Conservation (phyloP, 768 basidiomycete genomes). For the Cyathus striatus region DNA sequence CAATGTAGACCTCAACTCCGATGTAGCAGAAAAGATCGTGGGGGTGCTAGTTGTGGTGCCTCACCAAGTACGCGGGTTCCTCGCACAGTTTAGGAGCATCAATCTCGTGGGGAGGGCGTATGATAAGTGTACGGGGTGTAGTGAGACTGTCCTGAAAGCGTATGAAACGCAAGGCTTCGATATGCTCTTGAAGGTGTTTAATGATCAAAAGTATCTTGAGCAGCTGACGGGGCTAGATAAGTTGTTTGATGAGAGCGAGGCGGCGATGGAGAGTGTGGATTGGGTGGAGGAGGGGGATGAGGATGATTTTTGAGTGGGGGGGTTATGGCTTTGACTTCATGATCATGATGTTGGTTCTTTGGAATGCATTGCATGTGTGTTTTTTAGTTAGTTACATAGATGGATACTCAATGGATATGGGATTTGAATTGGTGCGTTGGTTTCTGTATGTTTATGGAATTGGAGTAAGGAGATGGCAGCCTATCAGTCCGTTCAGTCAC, state of each 20-base stretch:
- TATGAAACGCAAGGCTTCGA: slow-evolving; percentile 79
- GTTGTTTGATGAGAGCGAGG: slow-evolving; percentile 72
- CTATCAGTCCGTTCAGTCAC: too few species aligned
- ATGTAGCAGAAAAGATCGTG: slow-evolving; percentile 25
- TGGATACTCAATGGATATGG: too few species aligned
- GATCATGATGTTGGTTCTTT: too few species aligned
- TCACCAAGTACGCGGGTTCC: slow-evolving; percentile 89
- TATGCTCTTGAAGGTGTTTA: slow-evolving; percentile 78
- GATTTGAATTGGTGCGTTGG: too few species aligned
- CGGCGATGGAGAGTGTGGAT: slow-evolving; percentile 62
- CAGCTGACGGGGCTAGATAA: slow-evolving; percentile 73
- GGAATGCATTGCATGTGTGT: too few species aligned
- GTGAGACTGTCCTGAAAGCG: slow-evolving; percentile 75
- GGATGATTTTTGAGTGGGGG: too few species aligned
- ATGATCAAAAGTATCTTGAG: slow-evolving; percentile 74
- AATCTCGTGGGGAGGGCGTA: slow-evolving; percentile 85
- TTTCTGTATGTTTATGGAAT: too few species aligned
- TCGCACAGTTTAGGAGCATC: slow-evolving; percentile 82
- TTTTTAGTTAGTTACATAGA: too few species aligned
- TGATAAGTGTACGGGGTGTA: slow-evolving; percentile 87
- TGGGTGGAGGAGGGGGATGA: slow-evolving; percentile 64
- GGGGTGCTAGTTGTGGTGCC: slow-evolving; percentile 84
- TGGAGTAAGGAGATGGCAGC: too few species aligned
- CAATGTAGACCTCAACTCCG: slow-evolving; percentile 20
- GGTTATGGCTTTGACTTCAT: too few species aligned